These are phyloP conservation scores for Bimuria novae-zelandiae DNA, from an alignment of 2,329 filamentous ascomycete genomes.

Conservation along the genomic window DNA sequence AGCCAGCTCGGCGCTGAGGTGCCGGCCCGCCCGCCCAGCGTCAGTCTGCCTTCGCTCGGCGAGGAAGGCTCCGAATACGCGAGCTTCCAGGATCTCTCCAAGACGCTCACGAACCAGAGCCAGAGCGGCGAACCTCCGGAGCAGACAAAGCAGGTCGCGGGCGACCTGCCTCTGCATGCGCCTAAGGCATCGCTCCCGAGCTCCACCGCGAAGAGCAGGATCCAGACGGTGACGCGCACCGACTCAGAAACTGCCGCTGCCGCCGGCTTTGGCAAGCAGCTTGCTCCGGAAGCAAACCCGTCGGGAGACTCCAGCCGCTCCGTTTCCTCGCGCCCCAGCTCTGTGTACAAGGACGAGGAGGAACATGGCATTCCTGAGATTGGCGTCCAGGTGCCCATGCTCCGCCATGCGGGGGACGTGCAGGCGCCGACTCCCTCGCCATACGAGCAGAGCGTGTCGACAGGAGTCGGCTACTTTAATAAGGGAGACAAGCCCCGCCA, in stretches of 20 bases:
- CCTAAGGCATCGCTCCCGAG: slow-evolving; percentile 85
- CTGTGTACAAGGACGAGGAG: slow-evolving; percentile 63
- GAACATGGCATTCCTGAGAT: slow-evolving; percentile 92
- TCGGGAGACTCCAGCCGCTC: slow-evolving; percentile 33
- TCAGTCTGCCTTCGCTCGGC: slow-evolving; percentile 81
- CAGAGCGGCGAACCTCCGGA: slow-evolving; percentile 56
- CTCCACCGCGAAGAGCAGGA: slow-evolving; percentile 79
- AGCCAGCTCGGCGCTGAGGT: slow-evolving; percentile 46
- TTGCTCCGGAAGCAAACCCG: slow-evolving; percentile 37
- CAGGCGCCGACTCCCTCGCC: slow-evolving; percentile 88
- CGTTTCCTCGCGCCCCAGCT: slow-evolving; percentile 56
- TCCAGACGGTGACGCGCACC: slow-evolving; percentile 83
- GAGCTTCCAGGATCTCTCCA: slow-evolving; percentile 56
- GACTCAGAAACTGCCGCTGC: slow-evolving; percentile 85
- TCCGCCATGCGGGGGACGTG: slow-evolving; percentile 88
- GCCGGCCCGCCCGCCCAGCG: slow-evolving; percentile 70
- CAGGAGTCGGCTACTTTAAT: slow-evolving; percentile 58
- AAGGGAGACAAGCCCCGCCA: slow-evolving; percentile 61
- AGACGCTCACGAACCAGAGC: slow-evolving; percentile 38
- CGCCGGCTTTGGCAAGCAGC: slow-evolving; percentile 76
- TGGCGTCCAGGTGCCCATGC: slow-evolving; percentile 91
- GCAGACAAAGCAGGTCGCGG: slow-evolving; percentile 77
- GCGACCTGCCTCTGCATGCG: slow-evolving; percentile 84
- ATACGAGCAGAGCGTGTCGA: slow-evolving; percentile 45
- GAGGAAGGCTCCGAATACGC: slow-evolving; percentile 91